Evolutionary conservation across 257 asterid species (phyloP).

Genomic region (Lithospermum erythrorhizon): DNA sequence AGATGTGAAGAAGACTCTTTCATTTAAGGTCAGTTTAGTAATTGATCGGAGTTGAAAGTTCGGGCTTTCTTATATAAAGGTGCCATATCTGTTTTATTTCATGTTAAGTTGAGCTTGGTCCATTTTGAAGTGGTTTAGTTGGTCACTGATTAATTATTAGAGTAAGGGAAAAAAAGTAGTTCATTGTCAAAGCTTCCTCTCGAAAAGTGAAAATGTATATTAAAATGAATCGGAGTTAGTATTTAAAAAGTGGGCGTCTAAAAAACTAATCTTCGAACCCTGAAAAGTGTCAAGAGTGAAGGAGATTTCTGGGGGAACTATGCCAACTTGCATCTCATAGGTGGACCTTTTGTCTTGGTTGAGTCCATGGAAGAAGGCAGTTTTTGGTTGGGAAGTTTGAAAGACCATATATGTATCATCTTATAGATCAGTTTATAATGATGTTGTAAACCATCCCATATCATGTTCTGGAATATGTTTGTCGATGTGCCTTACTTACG

Average conservation of each 20-base stretch:
- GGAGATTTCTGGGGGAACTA: too few relatives aligned
- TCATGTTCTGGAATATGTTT: constrained; percentile 43
- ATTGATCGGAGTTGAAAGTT: background rate
- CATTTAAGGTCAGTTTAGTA: constrained; percentile 1
- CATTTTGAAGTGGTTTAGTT: background rate
- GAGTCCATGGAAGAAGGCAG: background rate
- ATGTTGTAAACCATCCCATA: constrained; percentile 2
- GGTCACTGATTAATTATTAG: background rate
- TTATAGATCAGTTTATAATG: background rate
- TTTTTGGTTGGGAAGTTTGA: background rate
- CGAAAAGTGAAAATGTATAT: too few relatives aligned
- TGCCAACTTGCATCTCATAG: too few relatives aligned
- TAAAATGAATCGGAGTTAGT: too few relatives aligned
- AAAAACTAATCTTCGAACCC: too few relatives aligned
- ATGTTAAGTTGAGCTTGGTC: background rate
- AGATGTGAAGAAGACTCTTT: background rate
- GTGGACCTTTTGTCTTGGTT: background rate
- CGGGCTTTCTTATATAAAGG: background rate
- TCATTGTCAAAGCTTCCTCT: too few relatives aligned
- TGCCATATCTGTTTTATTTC: constrained; percentile 15
- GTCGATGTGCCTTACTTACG: constrained; percentile 88
- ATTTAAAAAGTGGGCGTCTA: too few relatives aligned
- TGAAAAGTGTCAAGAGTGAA: too few relatives aligned
- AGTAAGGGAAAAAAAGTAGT: too few relatives aligned
- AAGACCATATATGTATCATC: background rate